phyloP scores from a whole-genome alignment of 164 flowering plant species.

The Vitis rotundifolia region DNA sequence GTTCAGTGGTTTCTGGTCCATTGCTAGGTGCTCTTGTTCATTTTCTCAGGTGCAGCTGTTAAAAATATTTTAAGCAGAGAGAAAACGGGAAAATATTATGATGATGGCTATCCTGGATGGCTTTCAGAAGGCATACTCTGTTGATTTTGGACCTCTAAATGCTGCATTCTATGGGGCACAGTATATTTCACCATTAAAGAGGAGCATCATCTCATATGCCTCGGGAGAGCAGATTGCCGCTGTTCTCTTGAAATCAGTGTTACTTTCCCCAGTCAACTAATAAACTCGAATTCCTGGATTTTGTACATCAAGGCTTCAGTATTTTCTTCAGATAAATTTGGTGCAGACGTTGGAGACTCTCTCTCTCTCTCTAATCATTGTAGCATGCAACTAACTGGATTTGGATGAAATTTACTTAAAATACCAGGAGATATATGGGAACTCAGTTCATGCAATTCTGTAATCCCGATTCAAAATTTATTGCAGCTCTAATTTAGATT shows the following conservation, averaged over 20 bases:
- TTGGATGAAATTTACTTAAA: too few species aligned
- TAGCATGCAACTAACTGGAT: too few species aligned
- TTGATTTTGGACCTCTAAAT: constrained; percentile 86
- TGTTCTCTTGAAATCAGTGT: constrained; percentile 40
- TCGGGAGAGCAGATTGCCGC: constrained; percentile 76
- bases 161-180: constrained; percentile 83
- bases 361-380: too few species aligned
- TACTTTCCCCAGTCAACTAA: background rate
- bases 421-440: too few species aligned
- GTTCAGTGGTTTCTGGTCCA: too few species aligned
- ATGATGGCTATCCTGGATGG: constrained; percentile 93
- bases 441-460: too few species aligned
- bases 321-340: too few species aligned
- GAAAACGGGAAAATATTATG: constrained; percentile 66
- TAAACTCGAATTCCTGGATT: too few species aligned
- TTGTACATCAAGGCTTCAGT: too few species aligned
- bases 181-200: constrained; percentile 71
- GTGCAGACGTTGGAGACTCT: too few species aligned
- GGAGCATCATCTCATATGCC: constrained; percentile 76
- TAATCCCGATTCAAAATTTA: too few species aligned
- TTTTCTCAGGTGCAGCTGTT: constrained; percentile 60
- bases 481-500: too few species aligned
- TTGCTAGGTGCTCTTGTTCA: background rate
- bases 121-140: constrained; percentile 90
- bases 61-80: constrained; percentile 75